These are phyloP conservation scores for Xerocomus brunneocitrinus DNA, from an alignment of 768 basidiomycete genomes.

Conservation along the genomic window DNA sequence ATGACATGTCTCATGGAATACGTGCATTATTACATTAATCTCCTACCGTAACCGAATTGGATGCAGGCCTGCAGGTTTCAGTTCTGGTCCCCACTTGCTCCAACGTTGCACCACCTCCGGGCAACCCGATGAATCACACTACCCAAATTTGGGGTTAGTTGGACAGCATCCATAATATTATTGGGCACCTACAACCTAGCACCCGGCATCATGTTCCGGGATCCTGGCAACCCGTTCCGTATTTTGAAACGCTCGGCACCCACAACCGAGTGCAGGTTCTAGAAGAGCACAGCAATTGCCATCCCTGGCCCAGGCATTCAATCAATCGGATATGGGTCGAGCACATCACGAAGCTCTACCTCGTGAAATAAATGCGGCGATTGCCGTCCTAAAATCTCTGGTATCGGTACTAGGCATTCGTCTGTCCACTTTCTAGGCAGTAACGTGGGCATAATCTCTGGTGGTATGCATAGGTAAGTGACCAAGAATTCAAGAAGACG, in stretches of 20 bases:
- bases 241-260: background rate
- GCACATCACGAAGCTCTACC: background rate
- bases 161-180: background rate
- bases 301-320: background rate
- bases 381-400: background rate
- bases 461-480: constrained; percentile 4
- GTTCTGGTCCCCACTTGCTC: too few relatives aligned
- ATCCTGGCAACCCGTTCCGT: background rate
- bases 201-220: too few relatives aligned
- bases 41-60: background rate
- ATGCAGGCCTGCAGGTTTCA: background rate
- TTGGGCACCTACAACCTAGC: background rate
- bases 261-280: background rate
- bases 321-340: background rate
- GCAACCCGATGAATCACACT: background rate
- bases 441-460: constrained; percentile 5
- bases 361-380: constrained; percentile 6
- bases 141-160: background rate
- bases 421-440: constrained; percentile 7
- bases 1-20: background rate
- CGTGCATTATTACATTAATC: background rate
- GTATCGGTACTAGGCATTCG: constrained; percentile 1
- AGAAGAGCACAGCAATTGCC: background rate
- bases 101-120: background rate
- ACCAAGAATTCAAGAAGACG: constrained; percentile 17